Base-by-base conservation (phyloP, 2,329 filamentous ascomycete species). In the Colletotrichum lentis region DNA sequence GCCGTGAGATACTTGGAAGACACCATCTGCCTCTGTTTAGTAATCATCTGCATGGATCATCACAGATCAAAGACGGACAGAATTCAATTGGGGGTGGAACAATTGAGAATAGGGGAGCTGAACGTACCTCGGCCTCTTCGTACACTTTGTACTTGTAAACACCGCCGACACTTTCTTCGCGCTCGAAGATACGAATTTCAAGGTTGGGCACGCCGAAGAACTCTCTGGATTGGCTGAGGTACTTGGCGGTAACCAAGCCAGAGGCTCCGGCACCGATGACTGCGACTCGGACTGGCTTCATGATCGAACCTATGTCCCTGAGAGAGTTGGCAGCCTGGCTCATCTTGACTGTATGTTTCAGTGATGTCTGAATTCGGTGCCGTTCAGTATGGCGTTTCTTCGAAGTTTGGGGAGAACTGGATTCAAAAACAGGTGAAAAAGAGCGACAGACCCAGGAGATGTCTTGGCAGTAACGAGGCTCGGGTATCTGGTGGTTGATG, bases 1-100 rank as follows among this genome's bases (percentile, higher is more conserved):
- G 80, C 75, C 0, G 83, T 85, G 10, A 86, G 76, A 50, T 84
- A 82, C 69, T 83, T 84, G 3, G 82, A 84, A 1, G 81, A 83
- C 1, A 85, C 83, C 1, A 84, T 77, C 79, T 80, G 49, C 14
- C 14, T 4, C 3, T 18, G 1, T 2, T 49, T 14, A 58, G 43
- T 16, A 7, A 22, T 14, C 27, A 3, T 14, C 8, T 16, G 12
- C 8, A 20, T 31, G 24, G 3, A 31, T 18, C 24, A 18, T 8
- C 18, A n/a, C 16, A 35, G 8, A 10, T n/a, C 16, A n/a, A 20
- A 1, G 50, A 11, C 1, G n/a, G n/a, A 14, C 3, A 27, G 6
- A 18, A 35, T 16, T 16, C 11, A 24, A 6, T 14, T 27, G n/a
- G 8, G 24, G 16, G 1, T 27, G 6, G 5, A 8, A 56, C 7